These are phyloP conservation scores for Fragilariopsis cylindrus DNA, from an alignment of 108 stramenopile species.

Conservation along the genomic window DNA sequence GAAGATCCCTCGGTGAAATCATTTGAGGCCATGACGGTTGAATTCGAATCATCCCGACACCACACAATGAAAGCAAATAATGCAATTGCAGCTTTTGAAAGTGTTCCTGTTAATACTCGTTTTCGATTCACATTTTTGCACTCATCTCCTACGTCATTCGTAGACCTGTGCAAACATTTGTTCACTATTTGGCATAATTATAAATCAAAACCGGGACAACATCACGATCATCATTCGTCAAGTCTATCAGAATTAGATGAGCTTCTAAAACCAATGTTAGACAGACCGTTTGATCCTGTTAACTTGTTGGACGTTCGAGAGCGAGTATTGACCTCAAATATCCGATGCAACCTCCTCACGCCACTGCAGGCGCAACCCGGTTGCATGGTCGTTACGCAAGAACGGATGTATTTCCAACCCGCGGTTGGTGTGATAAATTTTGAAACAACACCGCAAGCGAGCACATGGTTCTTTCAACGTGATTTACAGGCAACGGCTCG, in stretches of 20 bases:
- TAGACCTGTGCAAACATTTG: conserved; percentile 52
- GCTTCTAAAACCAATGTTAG: conserved; percentile 58
- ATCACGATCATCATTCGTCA: background rate
- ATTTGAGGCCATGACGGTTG: conserved; percentile 34
- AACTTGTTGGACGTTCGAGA: conserved; percentile 72
- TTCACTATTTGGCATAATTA: conserved; percentile 38
- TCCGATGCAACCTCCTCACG: conserved; percentile 47
- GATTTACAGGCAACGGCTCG: conserved; percentile 72
- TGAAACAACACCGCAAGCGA: conserved; percentile 29
- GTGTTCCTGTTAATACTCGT: conserved; percentile 36
- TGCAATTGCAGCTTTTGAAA: conserved; percentile 58
- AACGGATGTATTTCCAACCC: conserved; percentile 78
- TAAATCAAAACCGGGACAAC: conserved; percentile 4
- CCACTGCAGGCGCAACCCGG: conserved; percentile 65
- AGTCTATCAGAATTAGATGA: conserved; percentile 41
- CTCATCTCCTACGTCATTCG: conserved; percentile 56
- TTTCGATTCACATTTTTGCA: conserved; percentile 77
- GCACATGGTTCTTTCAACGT: conserved; percentile 39
- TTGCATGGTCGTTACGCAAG: conserved; percentile 59
- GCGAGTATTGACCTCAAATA: conserved; percentile 38
- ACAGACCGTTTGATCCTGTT: conserved; percentile 63
- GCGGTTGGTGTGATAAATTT: conserved; percentile 34
- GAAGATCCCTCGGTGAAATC: conserved; percentile 15
- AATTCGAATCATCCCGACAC: conserved; percentile 45
- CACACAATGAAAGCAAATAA: conserved; percentile 64